These are phyloP conservation scores for Thuja plicata DNA, from an alignment of 83 land plant species.

Conservation along the genomic window DNA sequence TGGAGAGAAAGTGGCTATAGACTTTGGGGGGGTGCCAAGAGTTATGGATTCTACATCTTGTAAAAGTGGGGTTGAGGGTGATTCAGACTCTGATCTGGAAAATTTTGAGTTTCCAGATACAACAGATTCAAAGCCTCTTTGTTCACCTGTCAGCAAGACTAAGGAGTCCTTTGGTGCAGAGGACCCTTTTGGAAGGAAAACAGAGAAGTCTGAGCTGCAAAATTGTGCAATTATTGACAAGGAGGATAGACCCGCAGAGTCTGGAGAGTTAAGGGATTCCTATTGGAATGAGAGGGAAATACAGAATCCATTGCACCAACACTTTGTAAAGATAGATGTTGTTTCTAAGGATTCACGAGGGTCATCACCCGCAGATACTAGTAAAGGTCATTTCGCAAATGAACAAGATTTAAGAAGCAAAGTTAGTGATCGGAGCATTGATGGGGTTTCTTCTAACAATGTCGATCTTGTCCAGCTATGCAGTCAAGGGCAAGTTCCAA, in stretches of 20 bases:
- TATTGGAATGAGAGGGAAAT: conserved; percentile 16
- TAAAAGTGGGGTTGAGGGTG: conserved; percentile 26
- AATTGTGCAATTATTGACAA: conserved; percentile 1
- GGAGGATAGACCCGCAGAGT: conserved; percentile 12
- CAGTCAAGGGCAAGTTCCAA: conserved; percentile 55
- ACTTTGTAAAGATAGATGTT: not conserved
- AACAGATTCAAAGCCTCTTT: conserved; percentile 24
- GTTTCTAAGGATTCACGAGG: conserved; percentile 2
- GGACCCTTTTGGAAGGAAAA: conserved; percentile 15
- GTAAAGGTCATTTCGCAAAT: not conserved
- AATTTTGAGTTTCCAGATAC: conserved; percentile 21
- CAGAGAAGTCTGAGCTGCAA: conserved; percentile 18
- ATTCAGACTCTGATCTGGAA: conserved; percentile 25
- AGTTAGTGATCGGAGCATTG: not conserved
- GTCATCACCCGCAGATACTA: conserved; percentile 1
- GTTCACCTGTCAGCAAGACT: conserved; percentile 20
- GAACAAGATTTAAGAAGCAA: conserved; percentile 13
- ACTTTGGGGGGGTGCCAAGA: conserved; percentile 15
- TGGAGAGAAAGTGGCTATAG: conserved; percentile 17
- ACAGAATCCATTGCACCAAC: conserved; percentile 6
- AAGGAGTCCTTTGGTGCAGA: not conserved
- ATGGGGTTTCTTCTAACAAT: not conserved
- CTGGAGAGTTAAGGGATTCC: not conserved
- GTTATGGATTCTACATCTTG: conserved; percentile 14
- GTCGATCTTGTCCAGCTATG: conserved; percentile 29